A percentile compares a stretch with the other conserved stretches of the same genome.
Conservation (phyloP, 495 filamentous ascomycete genomes). For the Talaromyces nanjingensis region DNA sequence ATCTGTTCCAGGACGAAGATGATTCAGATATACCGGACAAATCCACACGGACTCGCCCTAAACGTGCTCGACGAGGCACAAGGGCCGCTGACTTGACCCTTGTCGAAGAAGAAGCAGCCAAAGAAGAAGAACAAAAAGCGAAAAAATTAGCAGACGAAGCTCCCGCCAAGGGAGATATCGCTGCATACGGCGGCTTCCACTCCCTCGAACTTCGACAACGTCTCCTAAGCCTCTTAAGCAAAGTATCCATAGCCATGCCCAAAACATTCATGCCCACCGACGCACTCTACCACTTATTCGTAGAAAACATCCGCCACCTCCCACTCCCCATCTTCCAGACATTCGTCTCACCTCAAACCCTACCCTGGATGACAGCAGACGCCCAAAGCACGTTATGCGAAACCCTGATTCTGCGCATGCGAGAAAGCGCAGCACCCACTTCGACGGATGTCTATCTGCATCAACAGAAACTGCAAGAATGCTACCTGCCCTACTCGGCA, state of each 20-base stretch:
- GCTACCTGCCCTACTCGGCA: conserved; percentile 68
- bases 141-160: conserved; percentile 6
- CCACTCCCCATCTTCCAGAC: conserved; percentile 64
- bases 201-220: conserved; percentile 58
- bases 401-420: conserved; percentile 53
- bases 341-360: conserved; percentile 52
- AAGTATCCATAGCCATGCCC: conserved; percentile 36
- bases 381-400: conserved; percentile 58
- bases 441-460: conserved; percentile 43
- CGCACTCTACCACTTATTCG: conserved; percentile 62
- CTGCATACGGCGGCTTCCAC: conserved; percentile 43
- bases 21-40: conserved; percentile 32
- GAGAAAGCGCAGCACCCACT: conserved; percentile 49
- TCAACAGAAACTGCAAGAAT: conserved; percentile 51
- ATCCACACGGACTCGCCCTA: conserved; percentile 15
- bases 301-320: conserved; percentile 56
- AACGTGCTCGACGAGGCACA: conserved; percentile 29
- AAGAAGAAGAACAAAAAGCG: conserved; percentile 3
- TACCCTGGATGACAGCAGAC: conserved; percentile 37
- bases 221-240: conserved; percentile 49
- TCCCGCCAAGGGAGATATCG: conserved; percentile 18
- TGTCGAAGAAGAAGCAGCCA: background rate
- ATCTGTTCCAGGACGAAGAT: conserved; percentile 39
- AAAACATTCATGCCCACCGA: conserved; percentile 39
- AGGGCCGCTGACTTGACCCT: conserved; percentile 7